phyloP scores from a whole-genome alignment of 2,329 filamentous ascomycete species.

The Penicillium olsonii region DNA sequence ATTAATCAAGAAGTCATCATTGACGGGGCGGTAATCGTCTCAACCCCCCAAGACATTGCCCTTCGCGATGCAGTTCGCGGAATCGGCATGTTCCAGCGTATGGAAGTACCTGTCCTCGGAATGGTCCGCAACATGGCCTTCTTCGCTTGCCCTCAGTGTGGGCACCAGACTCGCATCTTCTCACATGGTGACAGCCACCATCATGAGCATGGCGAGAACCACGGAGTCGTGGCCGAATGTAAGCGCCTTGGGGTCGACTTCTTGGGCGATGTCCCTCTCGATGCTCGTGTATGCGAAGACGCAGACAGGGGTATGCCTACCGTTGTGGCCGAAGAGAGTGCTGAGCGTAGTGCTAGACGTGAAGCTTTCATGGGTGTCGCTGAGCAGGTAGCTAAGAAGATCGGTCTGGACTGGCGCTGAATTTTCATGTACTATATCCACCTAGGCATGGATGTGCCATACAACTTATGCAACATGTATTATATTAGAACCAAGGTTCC shows the following conservation, averaged over 20 bases:
- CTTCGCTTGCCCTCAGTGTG: conserved; percentile 78
- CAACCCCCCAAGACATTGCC: conserved; percentile 90
- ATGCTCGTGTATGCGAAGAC: conserved; percentile 82
- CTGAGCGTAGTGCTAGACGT: conserved; percentile 64
- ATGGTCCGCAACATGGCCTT: conserved; percentile 91
- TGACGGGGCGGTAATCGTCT: conserved; percentile 81
- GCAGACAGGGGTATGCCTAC: conserved; percentile 86
- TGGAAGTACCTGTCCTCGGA: conserved; percentile 74
- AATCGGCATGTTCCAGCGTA: conserved; percentile 88
- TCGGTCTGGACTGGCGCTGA: conserved; percentile 45
- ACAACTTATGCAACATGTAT: neutral
- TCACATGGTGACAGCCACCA: conserved; percentile 46
- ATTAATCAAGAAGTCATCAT: conserved; percentile 93
- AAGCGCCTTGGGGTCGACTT: conserved; percentile 72
- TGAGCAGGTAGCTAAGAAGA: conserved; percentile 48
- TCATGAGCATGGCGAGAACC: conserved; percentile 45
- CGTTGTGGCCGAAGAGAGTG: conserved; percentile 76
- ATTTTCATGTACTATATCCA: neutral
- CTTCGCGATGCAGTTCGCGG: conserved; percentile 90
- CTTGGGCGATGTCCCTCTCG: conserved; percentile 84
- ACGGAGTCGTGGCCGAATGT: conserved; percentile 69
- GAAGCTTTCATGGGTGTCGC: conserved; percentile 73
- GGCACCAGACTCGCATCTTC: conserved; percentile 73
- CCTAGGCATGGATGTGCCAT: too few species aligned
- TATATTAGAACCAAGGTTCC: too few species aligned